phyloP scores from a whole-genome alignment of 495 filamentous ascomycete genomes.

The Penicillium chermesinum region DNA sequence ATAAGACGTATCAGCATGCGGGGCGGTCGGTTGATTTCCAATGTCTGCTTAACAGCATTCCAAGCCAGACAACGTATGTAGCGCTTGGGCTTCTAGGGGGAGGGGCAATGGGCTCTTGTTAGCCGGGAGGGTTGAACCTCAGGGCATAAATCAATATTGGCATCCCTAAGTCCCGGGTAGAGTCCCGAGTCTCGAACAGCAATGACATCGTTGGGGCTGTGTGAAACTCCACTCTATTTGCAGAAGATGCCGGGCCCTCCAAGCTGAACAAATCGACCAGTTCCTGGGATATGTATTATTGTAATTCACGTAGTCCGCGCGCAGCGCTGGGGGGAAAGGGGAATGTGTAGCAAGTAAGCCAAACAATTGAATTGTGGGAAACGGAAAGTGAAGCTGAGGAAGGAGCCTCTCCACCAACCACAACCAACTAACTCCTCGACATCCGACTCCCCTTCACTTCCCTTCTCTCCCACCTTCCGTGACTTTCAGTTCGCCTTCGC shows the following conservation, averaged over 20 bases:
- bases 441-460: constrained; percentile 21
- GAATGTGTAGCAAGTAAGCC: background rate
- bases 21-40: constrained; percentile 21
- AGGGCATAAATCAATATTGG: background rate
- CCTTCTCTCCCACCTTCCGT: constrained; percentile 24
- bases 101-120: too few species aligned
- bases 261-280: background rate
- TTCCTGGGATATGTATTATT: too few species aligned
- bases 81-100: background rate
- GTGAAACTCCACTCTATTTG: constrained; percentile 8
- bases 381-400: constrained; percentile 19
- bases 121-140: too few species aligned
- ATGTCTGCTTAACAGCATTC: constrained; percentile 11
- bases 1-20: constrained; percentile 23
- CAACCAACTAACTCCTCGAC: constrained; percentile 20
- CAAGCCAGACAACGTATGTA: constrained; percentile 11
- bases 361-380: constrained; percentile 22
- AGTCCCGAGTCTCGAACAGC: constrained; percentile 1
- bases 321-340: too few species aligned
- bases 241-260: background rate
- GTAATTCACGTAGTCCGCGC: too few species aligned
- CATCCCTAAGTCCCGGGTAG: too few species aligned
- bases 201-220: constrained; percentile 25
- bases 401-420: constrained; percentile 23
- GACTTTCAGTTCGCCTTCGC: constrained; percentile 23